Evolutionary conservation across 352 stramenopile species (phyloP).

Genomic region (Pythium chondricola): DNA sequence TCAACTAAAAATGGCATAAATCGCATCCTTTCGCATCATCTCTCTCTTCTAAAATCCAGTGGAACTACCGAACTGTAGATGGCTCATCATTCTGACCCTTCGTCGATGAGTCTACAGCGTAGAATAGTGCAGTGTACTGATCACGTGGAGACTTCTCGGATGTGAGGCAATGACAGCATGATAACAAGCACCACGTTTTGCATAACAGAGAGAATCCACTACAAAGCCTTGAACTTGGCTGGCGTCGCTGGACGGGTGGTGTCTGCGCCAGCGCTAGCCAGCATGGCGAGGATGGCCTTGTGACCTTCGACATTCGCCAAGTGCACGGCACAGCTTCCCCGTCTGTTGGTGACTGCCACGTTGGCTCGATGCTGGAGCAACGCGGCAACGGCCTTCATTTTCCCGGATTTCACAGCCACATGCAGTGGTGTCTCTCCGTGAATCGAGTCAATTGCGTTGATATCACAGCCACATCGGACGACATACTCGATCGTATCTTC

Average conservation of each 20-base stretch:
- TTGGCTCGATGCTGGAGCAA: slow-evolving; percentile 12
- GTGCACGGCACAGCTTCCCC: slow-evolving; percentile 16
- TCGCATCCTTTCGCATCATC: too few relatives aligned
- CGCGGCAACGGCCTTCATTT: slow-evolving; percentile 3
- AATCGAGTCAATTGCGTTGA: slow-evolving; percentile 2
- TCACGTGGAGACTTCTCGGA: too few relatives aligned
- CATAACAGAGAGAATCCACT: too few relatives aligned
- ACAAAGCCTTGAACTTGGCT: too few relatives aligned
- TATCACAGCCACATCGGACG: slow-evolving; percentile 6
- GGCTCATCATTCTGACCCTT: too few relatives aligned
- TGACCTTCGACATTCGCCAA: slow-evolving; percentile 10
- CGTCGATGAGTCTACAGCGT: too few relatives aligned
- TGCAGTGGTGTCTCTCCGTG: slow-evolving; percentile 19
- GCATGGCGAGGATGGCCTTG: slow-evolving; percentile 3
- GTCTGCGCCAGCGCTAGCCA: slow-evolving; percentile 3
- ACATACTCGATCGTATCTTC: slow-evolving; percentile 14
- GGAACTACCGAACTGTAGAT: too few relatives aligned
- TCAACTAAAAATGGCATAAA: too few relatives aligned
- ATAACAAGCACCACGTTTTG: too few relatives aligned
- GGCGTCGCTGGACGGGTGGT: background rate
- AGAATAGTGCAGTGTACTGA: too few relatives aligned
- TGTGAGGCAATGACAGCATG: too few relatives aligned
- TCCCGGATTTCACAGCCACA: slow-evolving; percentile 17
- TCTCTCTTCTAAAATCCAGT: too few relatives aligned
- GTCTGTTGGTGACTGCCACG: slow-evolving; percentile 5